Evolutionary conservation across 768 basidiomycete species (phyloP).

Genomic region (Phlegmacium glaucopus): DNA sequence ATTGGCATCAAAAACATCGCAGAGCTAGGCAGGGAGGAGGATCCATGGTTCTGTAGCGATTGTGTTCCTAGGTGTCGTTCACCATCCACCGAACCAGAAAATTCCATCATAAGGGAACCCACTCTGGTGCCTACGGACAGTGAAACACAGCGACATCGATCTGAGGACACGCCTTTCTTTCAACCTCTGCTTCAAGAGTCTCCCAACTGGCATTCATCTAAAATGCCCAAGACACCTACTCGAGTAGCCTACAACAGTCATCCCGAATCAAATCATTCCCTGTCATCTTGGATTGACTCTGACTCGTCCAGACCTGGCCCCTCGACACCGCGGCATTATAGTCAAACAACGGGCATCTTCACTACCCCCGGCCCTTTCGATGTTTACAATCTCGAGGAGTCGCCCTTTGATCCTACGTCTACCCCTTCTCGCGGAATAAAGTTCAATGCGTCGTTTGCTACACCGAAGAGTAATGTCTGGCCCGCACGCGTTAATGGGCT

Average conservation of each 20-base stretch:
- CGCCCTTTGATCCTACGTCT: slow-evolving; percentile 73
- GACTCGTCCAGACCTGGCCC: slow-evolving; percentile 53
- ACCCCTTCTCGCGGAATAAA: slow-evolving; percentile 79
- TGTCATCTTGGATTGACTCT: slow-evolving; percentile 45
- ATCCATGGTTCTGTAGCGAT: slow-evolving; percentile 72
- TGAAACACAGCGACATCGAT: slow-evolving; percentile 34
- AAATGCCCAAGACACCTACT: slow-evolving; percentile 48
- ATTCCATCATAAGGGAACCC: slow-evolving; percentile 46
- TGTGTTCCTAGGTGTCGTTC: slow-evolving; percentile 46
- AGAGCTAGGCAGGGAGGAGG: slow-evolving; percentile 73
- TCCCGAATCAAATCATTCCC: slow-evolving; percentile 35
- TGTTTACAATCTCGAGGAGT: slow-evolving; percentile 38
- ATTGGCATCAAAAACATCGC: slow-evolving; percentile 64
- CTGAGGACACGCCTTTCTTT: slow-evolving; percentile 58
- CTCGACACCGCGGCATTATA: slow-evolving; percentile 47
- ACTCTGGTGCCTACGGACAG: slow-evolving; percentile 69
- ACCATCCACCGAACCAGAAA: slow-evolving; percentile 32
- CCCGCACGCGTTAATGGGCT: slow-evolving; percentile 36
- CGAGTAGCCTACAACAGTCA: slow-evolving; percentile 13
- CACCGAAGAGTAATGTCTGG: slow-evolving; percentile 59
- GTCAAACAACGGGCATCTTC: slow-evolving; percentile 37
- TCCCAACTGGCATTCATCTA: slow-evolving; percentile 48
- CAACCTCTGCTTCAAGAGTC: slow-evolving; percentile 55
- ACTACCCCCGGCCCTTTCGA: slow-evolving; percentile 38
- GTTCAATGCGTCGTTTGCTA: slow-evolving; percentile 54